Evolutionary conservation across 75 land plant species (phyloP).

Genomic region (Chamaecyparis obtusa): DNA sequence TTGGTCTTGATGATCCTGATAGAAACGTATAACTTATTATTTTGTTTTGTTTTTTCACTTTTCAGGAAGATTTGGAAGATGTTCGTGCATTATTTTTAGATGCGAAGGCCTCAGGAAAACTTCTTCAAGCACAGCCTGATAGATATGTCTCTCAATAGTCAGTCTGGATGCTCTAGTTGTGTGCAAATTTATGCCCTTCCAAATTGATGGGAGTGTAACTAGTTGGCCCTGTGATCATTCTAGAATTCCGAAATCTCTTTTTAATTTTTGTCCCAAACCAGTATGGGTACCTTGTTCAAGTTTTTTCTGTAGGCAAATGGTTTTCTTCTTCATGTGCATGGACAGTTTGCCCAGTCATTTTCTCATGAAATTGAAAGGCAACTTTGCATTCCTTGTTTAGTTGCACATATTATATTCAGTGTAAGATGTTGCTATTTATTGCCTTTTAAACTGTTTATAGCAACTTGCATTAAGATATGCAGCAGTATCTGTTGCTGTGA

Average conservation of each 20-base stretch:
- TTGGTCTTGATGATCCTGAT: neutral
- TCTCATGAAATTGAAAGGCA: neutral
- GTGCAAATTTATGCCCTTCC: neutral
- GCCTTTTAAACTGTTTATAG: neutral
- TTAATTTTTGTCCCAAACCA: neutral
- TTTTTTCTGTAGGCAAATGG: neutral
- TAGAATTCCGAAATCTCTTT: neutral
- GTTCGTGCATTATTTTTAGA: slow-evolving; percentile 70
- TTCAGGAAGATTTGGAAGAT: slow-evolving; percentile 87
- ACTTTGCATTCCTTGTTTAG: neutral
- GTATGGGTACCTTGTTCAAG: neutral
- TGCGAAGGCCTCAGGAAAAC: slow-evolving; percentile 91
- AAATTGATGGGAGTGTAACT: neutral
- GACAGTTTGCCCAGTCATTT: neutral
- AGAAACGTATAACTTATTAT: neutral
- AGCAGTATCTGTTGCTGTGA: neutral
- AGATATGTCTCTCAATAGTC: slow-evolving; percentile 72
- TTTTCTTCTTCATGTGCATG: neutral
- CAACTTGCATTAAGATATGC: neutral
- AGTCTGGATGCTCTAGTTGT: neutral
- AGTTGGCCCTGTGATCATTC: neutral
- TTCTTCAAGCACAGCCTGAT: slow-evolving; percentile 94
- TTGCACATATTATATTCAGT: neutral
- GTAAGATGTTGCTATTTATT: neutral
- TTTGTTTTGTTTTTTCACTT: slow-evolving; percentile 9